Evolutionary conservation across 1,139 yeast genomes (phyloP), one percentile per base, ranked within the genome.

Genomic region (Suhomyces maxii): DNA sequence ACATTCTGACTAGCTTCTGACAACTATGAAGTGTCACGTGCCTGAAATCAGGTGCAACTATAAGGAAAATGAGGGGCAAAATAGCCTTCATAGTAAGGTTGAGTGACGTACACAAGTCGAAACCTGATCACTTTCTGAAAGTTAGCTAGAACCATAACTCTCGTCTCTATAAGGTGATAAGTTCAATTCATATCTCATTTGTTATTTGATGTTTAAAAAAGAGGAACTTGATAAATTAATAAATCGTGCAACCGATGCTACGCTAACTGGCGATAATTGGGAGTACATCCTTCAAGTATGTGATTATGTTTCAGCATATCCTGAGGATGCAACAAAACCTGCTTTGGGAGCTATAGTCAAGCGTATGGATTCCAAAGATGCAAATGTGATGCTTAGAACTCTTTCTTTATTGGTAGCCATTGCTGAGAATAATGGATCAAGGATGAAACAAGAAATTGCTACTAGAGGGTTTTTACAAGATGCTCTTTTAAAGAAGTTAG

Each of bases 351-450:
- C 74, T 2, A 67, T 90, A 18, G 73, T 77, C 41, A 65, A 71
- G 18, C 75, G 90, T 43, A 68, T 91, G 39, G 71, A 72, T 34
- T 73, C 77, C 26, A 72, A 79, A 39, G 93, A 89, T 63, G 97
- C 96, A 30, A 93, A 91, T 64, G 86, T 87, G 1, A 82, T 89
- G 28, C 70, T 91, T 45, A 77, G 95, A 56, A 67, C 95, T 0
- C 67, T 93, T 44, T 79, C 96, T 0, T 68, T 93, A 45, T 68
- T 89, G 14, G 78, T 82, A 14, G 85, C 97, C 0, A 66, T 89
- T 34, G 96, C 96, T 0, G 97, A 91, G 65, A 93, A 93, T 63
- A 91, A 98, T 68, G 98, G 98, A 1, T 84, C 96, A 2, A 75
- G 90, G 55, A 81, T 88, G 80, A 84, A 84, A 57, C 90, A 88